Evolutionary conservation across 2,329 filamentous ascomycete species (phyloP).

Genomic region (Penicillium concentricum): DNA sequence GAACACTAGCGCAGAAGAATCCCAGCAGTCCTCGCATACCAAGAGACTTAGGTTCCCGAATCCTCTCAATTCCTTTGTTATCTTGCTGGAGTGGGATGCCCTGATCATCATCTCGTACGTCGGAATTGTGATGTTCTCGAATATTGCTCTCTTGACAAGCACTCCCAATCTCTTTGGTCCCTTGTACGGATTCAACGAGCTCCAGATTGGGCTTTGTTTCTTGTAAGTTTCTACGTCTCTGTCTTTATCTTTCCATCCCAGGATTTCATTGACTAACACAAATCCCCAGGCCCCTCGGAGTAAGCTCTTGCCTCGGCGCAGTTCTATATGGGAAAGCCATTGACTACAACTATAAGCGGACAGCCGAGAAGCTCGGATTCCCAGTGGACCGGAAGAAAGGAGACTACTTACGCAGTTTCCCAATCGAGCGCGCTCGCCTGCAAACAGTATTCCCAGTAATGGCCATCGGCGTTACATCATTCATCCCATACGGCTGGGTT

Average conservation of each 20-base stretch:
- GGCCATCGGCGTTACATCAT: constrained; percentile 23
- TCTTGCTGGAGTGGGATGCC: constrained; percentile 42
- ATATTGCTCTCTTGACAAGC: constrained; percentile 40
- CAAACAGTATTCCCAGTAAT: constrained; percentile 26
- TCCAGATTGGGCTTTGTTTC: constrained; percentile 29
- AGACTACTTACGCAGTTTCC: constrained; percentile 49
- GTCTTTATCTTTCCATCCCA: neutral
- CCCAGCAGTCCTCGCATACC: constrained; percentile 15
- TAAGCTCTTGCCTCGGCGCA: constrained; percentile 20
- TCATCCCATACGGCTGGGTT: constrained; percentile 35
- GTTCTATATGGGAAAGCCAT: constrained; percentile 24
- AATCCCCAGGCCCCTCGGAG: constrained; percentile 19
- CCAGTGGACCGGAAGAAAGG: constrained; percentile 31
- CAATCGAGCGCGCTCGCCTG: constrained; percentile 32
- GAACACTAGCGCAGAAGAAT: neutral
- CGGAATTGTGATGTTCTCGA: constrained; percentile 37
- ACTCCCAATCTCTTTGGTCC: constrained; percentile 39
- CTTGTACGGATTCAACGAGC: constrained; percentile 36
- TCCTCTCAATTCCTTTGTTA: constrained; percentile 41
- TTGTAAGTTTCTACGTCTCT: constrained; percentile 12
- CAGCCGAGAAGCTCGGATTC: constrained; percentile 13
- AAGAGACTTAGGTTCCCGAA: constrained; percentile 46
- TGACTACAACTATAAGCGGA: constrained; percentile 25
- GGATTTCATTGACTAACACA: neutral
- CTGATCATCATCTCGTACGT: constrained; percentile 37